Conservation (phyloP, 2,329 filamentous ascomycete species). For the Pseudogymnoascus sp. region DNA sequence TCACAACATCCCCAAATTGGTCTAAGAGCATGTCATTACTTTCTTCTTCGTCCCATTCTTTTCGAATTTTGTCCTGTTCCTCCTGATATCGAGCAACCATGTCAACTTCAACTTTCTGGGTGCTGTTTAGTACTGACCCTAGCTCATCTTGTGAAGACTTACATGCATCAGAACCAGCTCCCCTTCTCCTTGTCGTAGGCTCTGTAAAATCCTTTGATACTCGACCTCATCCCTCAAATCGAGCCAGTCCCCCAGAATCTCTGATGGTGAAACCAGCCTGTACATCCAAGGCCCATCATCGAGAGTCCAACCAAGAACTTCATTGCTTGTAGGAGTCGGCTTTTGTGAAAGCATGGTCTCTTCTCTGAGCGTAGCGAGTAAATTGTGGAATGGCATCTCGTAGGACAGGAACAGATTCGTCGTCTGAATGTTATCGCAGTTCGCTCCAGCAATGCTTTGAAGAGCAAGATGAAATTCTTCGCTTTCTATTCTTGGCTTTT, state of each 20-base stretch:
- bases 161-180: background rate
- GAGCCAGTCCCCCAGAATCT: background rate
- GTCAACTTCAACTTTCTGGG: background rate
- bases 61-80: background rate
- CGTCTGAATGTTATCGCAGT: background rate
- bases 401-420: constrained; percentile 16
- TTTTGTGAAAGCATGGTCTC: constrained; percentile 16
- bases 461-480: background rate
- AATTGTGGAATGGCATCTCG: constrained; percentile 11
- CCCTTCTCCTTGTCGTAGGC: background rate
- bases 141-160: background rate
- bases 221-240: background rate
- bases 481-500: background rate
- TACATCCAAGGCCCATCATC: constrained; percentile 23
- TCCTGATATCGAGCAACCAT: background rate
- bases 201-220: background rate
- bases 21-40: background rate
- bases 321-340: constrained; percentile 4
- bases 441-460: background rate
- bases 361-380: constrained; percentile 16
- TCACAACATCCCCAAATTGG: background rate
- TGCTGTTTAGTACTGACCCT: background rate
- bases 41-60: background rate
- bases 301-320: constrained; percentile 18
- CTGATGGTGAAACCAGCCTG: constrained; percentile 9